phyloP scores from a whole-genome alignment of 2,329 filamentous ascomycete genomes.

The Herpotrichia juniperi region DNA sequence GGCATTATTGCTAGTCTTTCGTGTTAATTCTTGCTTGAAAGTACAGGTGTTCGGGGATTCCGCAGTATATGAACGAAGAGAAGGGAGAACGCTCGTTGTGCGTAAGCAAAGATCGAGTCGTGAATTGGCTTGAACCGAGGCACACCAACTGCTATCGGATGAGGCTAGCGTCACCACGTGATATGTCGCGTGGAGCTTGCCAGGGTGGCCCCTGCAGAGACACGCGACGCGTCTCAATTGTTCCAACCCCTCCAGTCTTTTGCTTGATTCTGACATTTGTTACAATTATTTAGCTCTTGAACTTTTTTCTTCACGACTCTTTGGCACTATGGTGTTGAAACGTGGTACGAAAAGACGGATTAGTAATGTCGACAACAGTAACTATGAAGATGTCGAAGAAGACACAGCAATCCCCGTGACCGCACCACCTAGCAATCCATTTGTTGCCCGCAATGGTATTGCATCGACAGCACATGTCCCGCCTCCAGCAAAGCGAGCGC shows the following conservation, averaged over 20 bases:
- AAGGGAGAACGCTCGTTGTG: neutral
- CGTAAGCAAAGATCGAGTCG: neutral
- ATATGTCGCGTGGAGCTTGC: neutral
- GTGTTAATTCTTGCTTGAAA: neutral
- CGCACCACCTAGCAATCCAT: too few relatives aligned
- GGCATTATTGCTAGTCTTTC: conserved; percentile 22
- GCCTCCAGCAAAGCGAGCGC: too few relatives aligned
- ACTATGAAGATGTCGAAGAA: neutral
- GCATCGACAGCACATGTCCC: too few relatives aligned
- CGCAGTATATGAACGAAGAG: too few relatives aligned
- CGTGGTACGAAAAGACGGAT: neutral
- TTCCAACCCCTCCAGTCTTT: too few relatives aligned
- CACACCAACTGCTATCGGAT: neutral
- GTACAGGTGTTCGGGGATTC: too few relatives aligned
- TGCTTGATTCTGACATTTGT: too few relatives aligned
- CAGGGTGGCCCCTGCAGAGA: neutral
- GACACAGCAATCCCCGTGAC: too few relatives aligned
- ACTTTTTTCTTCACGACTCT: neutral
- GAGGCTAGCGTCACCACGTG: neutral
- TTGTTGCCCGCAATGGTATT: too few relatives aligned
- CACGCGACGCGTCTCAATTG: neutral
- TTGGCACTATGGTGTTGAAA: neutral
- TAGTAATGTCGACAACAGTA: neutral
- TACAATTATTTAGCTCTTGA: too few relatives aligned
- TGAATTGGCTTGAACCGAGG: neutral